Evolutionary conservation across 2,329 filamentous ascomycete species (phyloP).

Genomic region (Madurella mycetomatis): DNA sequence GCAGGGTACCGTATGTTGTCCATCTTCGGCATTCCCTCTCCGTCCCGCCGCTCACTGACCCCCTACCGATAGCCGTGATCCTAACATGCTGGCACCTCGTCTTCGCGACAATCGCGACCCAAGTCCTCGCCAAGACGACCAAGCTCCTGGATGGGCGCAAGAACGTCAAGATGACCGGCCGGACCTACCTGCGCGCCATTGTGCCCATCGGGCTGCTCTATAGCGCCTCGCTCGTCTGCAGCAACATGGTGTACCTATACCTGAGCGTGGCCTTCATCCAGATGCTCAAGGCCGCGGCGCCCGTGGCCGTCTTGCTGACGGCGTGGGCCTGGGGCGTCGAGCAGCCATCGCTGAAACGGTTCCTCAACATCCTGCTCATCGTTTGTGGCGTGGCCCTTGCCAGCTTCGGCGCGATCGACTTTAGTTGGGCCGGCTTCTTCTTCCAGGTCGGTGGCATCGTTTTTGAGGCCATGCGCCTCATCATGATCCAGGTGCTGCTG

Average conservation of each 20-base stretch:
- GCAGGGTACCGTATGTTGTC: slow-evolving; percentile 43
- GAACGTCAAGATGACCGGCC: slow-evolving; percentile 90
- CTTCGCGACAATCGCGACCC: slow-evolving; percentile 89
- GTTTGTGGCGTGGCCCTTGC: slow-evolving; percentile 50
- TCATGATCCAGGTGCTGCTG: slow-evolving; percentile 81
- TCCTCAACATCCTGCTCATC: slow-evolving; percentile 49
- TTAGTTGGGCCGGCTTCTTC: slow-evolving; percentile 60
- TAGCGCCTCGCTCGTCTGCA: slow-evolving; percentile 87
- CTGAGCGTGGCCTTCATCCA: slow-evolving; percentile 94
- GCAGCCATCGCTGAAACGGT: slow-evolving; percentile 40
- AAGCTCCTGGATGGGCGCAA: slow-evolving; percentile 85
- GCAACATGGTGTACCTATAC: slow-evolving; percentile 90
- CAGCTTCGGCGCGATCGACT: slow-evolving; percentile 61
- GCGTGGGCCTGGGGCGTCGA: slow-evolving; percentile 57
- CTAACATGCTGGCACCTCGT: slow-evolving; percentile 92
- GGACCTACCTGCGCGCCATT: slow-evolving; percentile 84
- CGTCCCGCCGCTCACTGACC: slow-evolving; percentile 3
- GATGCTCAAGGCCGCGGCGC: slow-evolving; percentile 82
- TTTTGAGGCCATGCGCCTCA: slow-evolving; percentile 75
- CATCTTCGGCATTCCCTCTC: background rate
- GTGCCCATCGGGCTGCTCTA: slow-evolving; percentile 92
- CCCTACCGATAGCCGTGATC: slow-evolving; percentile 49
- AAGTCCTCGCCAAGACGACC: slow-evolving; percentile 83
- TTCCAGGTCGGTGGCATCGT: slow-evolving; percentile 71
- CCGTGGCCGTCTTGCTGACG: slow-evolving; percentile 61